phyloP scores from a whole-genome alignment of 169 alveolate species.

The Miamiensis avidus region DNA sequence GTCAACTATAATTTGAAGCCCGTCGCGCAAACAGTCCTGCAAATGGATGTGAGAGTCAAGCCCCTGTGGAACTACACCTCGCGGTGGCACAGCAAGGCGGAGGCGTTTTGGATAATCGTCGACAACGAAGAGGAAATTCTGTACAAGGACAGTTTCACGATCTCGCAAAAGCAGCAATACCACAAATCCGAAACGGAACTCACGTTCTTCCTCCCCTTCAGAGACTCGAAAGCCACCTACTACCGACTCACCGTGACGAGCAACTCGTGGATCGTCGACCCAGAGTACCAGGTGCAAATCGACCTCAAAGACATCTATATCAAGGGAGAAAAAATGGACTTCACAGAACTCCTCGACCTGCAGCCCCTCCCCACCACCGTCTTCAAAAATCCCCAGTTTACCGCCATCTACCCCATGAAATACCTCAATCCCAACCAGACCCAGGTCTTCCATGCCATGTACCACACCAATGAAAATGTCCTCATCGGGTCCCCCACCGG shows the following conservation, averaged over 20 bases:
- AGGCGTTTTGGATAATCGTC: conserved; percentile 88
- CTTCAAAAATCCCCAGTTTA: conserved; percentile 66
- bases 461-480: conserved; percentile 95
- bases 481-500: conserved; percentile 99
- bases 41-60: conserved; percentile 72
- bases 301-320: conserved; percentile 67
- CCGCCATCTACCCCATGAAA: conserved; percentile 76
- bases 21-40: conserved; percentile 33
- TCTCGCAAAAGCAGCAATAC: conserved; percentile 62
- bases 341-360: conserved; percentile 84
- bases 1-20: conserved; percentile 31
- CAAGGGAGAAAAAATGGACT: conserved; percentile 79
- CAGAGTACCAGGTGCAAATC: conserved; percentile 41
- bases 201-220: conserved; percentile 84
- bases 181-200: conserved; percentile 50
- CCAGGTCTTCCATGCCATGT: conserved; percentile 95
- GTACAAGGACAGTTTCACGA: conserved; percentile 82
- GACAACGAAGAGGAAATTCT: conserved; percentile 88
- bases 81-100: conserved; percentile 89
- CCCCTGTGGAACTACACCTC: conserved; percentile 88
- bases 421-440: conserved; percentile 96
- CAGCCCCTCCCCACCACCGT: conserved; percentile 68
- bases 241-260: conserved; percentile 67
- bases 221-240: conserved; percentile 58
- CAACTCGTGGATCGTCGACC: conserved; percentile 79